phyloP scores from a whole-genome alignment of 257 asterid genomes.

The Eustoma russellianum region DNA sequence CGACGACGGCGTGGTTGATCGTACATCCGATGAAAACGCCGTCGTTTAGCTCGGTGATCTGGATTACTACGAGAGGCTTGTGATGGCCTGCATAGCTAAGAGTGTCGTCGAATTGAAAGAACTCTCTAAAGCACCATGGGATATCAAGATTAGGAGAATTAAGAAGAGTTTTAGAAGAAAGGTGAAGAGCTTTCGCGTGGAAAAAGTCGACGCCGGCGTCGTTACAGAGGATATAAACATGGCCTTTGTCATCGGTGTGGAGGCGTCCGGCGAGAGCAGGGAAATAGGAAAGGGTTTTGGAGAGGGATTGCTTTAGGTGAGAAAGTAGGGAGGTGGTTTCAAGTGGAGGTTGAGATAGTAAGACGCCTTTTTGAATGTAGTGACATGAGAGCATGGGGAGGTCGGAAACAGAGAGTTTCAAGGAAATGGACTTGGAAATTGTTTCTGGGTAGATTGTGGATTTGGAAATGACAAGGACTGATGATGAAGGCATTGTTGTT shows the following conservation, averaged over 20 bases:
- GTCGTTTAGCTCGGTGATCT: slow-evolving; percentile 67
- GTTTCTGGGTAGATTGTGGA: slow-evolving; percentile 49
- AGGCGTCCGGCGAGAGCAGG: slow-evolving; percentile 88
- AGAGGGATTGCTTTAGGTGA: slow-evolving; percentile 57
- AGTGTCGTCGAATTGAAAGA: slow-evolving; percentile 60
- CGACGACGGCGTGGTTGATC: slow-evolving; percentile 80
- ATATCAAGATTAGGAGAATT: slow-evolving; percentile 35
- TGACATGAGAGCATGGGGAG: slow-evolving; percentile 96
- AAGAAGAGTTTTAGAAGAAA: slow-evolving; percentile 20
- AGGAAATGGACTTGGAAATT: slow-evolving; percentile 31
- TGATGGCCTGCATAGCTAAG: slow-evolving; percentile 76
- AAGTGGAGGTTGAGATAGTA: slow-evolving; percentile 45
- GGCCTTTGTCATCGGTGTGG: slow-evolving; percentile 49
- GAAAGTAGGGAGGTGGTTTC: slow-evolving; percentile 37
- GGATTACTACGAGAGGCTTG: slow-evolving; percentile 56
- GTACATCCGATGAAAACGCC: slow-evolving; percentile 75
- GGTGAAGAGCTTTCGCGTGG: slow-evolving; percentile 58
- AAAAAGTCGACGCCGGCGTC: slow-evolving; percentile 61
- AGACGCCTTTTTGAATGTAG: slow-evolving; percentile 85
- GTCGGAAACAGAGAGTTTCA: slow-evolving; percentile 88
- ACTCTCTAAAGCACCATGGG: slow-evolving; percentile 41
- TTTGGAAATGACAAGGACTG: slow-evolving; percentile 53
- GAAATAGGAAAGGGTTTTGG: slow-evolving; percentile 59
- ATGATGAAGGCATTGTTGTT: slow-evolving; percentile 56
- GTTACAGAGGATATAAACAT: slow-evolving; percentile 52